Base-by-base conservation (phyloP, 2,329 filamentous ascomycete species). In the Samsoniella hepiali region DNA sequence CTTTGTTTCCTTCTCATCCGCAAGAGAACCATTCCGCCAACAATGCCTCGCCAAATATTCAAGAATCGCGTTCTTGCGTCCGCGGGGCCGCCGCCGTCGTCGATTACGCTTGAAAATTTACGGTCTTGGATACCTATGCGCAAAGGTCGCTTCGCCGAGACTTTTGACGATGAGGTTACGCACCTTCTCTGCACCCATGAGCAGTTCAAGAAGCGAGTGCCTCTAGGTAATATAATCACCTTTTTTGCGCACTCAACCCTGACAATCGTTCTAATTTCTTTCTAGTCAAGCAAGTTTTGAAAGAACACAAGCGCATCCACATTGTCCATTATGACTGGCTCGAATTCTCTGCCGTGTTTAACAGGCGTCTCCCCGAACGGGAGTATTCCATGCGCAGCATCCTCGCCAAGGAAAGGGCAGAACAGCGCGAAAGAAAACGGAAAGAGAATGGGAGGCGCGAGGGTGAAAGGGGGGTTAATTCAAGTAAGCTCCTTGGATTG, bases 181-280 rank as follows among this genome's bases (percentile, higher is more conserved):
- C 92, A 96, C 74, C 77, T 97, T 0, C 81, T 97, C 29, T 84
- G 86, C 61, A 86, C 85, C 0, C 78, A 82, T 57, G 81, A 86
- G 40, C 83, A 88, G 17, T 93, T 86, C 73, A 81, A 82, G 65
- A 74, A 79, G 27, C 74, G 66, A 36, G 69, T 72, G 7, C 69
- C 78, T 1, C 72, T 73, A 64, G 73, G 80, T 78, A 70, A 34
- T 63, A 66, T 27, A 8, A 11, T 22, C 44, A n/a, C 7, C 17
- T 10, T 9, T 15, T 1, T 34, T 44, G 15, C 5, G 2, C 3
- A 4, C 6, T 36, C 17, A 3, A 6, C 29, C 6, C 32, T 49
- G 31, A 36, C 5, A 8, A 5, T n/a, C 4, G 6, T 9, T 47
- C 27, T 17, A 36, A 13, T 13, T 7, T 27, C 27, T 15, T 9